Percentiles rank a stretch among this genome's conserved stretches.
phyloP scores from a whole-genome alignment of 495 filamentous ascomycete species.

The Opeltia flavorubescens region DNA sequence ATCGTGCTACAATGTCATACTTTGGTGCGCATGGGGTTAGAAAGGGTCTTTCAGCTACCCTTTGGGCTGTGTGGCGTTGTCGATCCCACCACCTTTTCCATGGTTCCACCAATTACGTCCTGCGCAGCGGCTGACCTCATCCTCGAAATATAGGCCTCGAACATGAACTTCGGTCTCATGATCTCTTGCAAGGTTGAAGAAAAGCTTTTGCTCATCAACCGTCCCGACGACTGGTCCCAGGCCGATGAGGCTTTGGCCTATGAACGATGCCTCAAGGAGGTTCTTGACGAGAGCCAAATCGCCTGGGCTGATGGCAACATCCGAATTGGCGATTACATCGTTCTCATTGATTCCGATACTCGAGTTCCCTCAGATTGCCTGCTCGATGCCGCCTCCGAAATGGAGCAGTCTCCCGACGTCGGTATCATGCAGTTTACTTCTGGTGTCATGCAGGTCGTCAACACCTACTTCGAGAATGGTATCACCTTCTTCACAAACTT shows the following conservation, averaged over 20 bases:
- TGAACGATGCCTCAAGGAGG: slow-evolving; percentile 50
- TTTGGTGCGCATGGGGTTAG: neutral
- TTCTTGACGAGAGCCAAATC: slow-evolving; percentile 44
- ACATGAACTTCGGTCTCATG: slow-evolving; percentile 74
- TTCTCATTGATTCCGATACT: slow-evolving; percentile 64
- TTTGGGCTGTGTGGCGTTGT: neutral
- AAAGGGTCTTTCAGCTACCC: neutral
- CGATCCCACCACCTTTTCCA: neutral
- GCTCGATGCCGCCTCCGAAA: slow-evolving; percentile 61
- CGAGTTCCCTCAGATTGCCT: slow-evolving; percentile 57
- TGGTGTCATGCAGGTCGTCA: slow-evolving; percentile 68
- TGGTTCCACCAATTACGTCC: neutral
- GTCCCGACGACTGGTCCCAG: slow-evolving; percentile 49
- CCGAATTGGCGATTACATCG: slow-evolving; percentile 66
- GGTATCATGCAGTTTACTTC: slow-evolving; percentile 72
- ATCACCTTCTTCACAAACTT: slow-evolving; percentile 80
- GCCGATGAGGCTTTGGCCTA: slow-evolving; percentile 57
- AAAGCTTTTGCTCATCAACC: slow-evolving; percentile 40
- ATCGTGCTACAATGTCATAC: neutral
- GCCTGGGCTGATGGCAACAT: slow-evolving; percentile 75
- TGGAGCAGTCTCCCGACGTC: slow-evolving; percentile 68
- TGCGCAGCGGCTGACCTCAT: neutral
- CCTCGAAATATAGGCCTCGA: slow-evolving; percentile 43
- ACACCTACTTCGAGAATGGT: slow-evolving; percentile 61
- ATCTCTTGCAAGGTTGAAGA: slow-evolving; percentile 65